Base-by-base conservation (phyloP, 495 filamentous ascomycete genomes). In the Letharia columbiana region DNA sequence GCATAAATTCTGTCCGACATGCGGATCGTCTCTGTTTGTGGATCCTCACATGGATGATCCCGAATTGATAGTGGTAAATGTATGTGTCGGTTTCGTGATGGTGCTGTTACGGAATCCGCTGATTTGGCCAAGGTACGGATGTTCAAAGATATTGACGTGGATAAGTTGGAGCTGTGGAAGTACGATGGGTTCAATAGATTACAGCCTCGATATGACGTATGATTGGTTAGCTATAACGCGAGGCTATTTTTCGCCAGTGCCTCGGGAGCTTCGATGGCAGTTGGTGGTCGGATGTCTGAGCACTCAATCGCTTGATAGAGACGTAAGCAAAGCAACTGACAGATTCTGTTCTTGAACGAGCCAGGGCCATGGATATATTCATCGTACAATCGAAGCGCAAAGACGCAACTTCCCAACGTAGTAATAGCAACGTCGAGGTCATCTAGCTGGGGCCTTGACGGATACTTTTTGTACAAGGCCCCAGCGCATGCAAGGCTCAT, bases 1-100 rank as follows among this genome's bases (percentile, higher is more conserved):
- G 41, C 75, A 77, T 61, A 67, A 67, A 23, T 75, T 78, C 63
- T 77, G 75, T 61, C 63, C 66, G 13, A 66, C 62, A 20, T 77
- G 75, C 52, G 72, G 74, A 13, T 71, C 62, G 9, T 69, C 63
- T 65, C 9, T 70, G 61, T 63, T 66, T 54, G 66, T 64, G 58
- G 42, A 50, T 15, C n/a, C 42, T 18, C n/a, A 64, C 12, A 12
- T 4, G 61, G 60, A 45, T 15, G 61, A 69, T 44, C 28, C 40
- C 37, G 64, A 69, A 59, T 10, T 58, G 28, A 28, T 73, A 18
- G 69, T 61, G 6, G 52, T 72, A 1, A 76, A 73, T 68, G 74
- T 74, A 61, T 57, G 68, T 66, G 0, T n/a, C 15, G 15, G 18
- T 33, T 23, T 61, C 17, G 4, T 6, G 33, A 4, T 23, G 49